These are phyloP conservation scores for Dactylellina haptotyla DNA, from an alignment of 2,329 filamentous ascomycete species.

Conservation along the genomic window DNA sequence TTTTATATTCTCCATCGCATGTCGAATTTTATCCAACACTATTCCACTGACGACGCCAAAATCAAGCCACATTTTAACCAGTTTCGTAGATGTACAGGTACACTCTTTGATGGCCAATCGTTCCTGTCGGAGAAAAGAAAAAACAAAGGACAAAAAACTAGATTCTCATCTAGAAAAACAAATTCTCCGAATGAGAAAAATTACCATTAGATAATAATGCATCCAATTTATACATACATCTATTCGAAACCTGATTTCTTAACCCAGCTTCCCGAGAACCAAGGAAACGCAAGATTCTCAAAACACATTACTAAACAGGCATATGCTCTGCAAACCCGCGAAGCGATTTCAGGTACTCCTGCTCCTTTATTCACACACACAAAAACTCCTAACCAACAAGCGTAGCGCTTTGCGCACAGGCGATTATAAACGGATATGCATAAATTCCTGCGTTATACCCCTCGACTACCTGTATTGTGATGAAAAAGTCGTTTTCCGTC, in stretches of 20 bases:
- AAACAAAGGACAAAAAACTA: not conserved
- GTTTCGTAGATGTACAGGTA: too few species aligned
- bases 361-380: too few species aligned
- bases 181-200: not conserved
- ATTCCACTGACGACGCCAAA: too few species aligned
- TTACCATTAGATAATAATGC: not conserved
- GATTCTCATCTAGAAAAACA: not conserved
- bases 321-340: too few species aligned
- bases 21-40: too few species aligned
- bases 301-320: slow-evolving; percentile 4
- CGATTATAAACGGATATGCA: not conserved
- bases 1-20: too few species aligned
- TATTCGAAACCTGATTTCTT: slow-evolving; percentile 2
- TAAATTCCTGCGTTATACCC: not conserved
- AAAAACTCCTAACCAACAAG: not conserved
- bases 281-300: slow-evolving; percentile 1
- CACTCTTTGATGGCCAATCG: too few species aligned
- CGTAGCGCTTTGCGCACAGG: not conserved
- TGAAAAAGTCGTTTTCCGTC: slow-evolving; percentile 4
- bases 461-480: not conserved
- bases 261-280: not conserved
- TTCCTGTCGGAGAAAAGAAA: too few species aligned
- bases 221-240: not conserved
- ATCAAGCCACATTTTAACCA: too few species aligned
- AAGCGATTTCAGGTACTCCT: too few species aligned